Evolutionary conservation across 345 rosid genomes (phyloP), one percentile per base, ranked within the genome.

Genomic region (Erysimum cheiranthoides): DNA sequence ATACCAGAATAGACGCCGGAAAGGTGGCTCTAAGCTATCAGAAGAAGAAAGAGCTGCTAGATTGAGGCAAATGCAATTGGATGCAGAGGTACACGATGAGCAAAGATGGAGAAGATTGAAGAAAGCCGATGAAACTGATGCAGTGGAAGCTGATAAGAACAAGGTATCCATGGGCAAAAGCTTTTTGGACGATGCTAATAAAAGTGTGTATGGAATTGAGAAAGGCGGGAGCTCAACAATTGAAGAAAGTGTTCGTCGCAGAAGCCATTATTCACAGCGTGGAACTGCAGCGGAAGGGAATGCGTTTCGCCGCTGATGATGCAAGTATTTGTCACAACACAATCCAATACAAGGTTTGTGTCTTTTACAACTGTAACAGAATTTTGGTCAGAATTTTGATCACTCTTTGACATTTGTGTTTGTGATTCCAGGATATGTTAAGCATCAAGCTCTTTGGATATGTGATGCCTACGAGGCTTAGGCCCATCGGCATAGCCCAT

Each of bases 41-140:
- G 97, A 88, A 81, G 94, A 89, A 74, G 97, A 95, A 74, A 85
- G 90, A 80, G 93, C 91, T 67, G 93, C 94, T 49, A 90, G 81
- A 80, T 78, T 95, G 56, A 75, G 62, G 67, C 88, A 87, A 84
- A 93, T 95, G 99, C 96, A 87, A 81, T 75, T 42, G 72, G 88
- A 93, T 81, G 99, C 97, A 39, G 93, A 89, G 84, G 75, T 93
- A 79, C 96, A 95, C 11, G 98, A 92, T 69, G 97, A 90, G 68
- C 96, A 92, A 58, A 90, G 99, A 74, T 92, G 96, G 96, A 92
- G 84, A 78, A 89, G 98, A 25, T 56, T 95, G 79, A 90, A 80
- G 85, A 92, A 84, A 76, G 97, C 96, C 1, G 98, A 88, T 10
- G 97, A 91, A 40, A 86, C 79, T 1, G 97, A 90, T 77, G 91